These are phyloP conservation scores for Peziza echinospora DNA, from an alignment of 495 filamentous ascomycete genomes.

Conservation along the genomic window DNA sequence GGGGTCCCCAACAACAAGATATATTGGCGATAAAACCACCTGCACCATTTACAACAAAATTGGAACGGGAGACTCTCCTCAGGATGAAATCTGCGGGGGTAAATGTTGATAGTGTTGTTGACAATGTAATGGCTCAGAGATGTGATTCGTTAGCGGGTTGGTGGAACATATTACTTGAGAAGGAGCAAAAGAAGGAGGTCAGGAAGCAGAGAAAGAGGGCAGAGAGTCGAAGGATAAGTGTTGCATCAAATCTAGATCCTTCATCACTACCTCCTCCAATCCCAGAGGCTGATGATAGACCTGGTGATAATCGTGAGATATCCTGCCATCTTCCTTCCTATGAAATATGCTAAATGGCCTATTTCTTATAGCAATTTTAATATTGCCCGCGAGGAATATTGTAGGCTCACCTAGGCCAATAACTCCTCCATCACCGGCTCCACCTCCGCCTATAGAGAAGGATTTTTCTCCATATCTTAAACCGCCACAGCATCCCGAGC, in stretches of 20 bases:
- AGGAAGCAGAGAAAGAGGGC: constrained; percentile 66
- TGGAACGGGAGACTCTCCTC: constrained; percentile 80
- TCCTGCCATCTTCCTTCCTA: constrained; percentile 7
- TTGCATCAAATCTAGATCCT: constrained; percentile 18
- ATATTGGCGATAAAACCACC: constrained; percentile 72
- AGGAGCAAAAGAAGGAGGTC: constrained; percentile 75
- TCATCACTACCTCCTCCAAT: constrained; percentile 13
- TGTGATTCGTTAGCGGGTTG: constrained; percentile 84
- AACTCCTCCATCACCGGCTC: constrained; percentile 16
- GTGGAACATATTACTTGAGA: constrained; percentile 91
- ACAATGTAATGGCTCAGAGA: constrained; percentile 71
- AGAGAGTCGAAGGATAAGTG: constrained; percentile 28
- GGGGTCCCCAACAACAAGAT: constrained; percentile 71
- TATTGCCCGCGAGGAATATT: constrained; percentile 16
- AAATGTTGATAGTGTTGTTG: constrained; percentile 82
- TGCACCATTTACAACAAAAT: constrained; percentile 60
- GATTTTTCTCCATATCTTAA: constrained; percentile 20
- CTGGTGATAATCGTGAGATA: constrained; percentile 16
- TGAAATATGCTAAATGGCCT: neutral
- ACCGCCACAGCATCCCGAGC: constrained; percentile 15
- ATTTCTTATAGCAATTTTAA: constrained; percentile 15
- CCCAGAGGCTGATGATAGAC: constrained; percentile 15
- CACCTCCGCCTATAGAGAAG: constrained; percentile 17
- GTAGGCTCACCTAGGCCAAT: constrained; percentile 9
- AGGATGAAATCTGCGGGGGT: constrained; percentile 91